Conservation (phyloP, 2,329 filamentous ascomycete genomes). For the Sarocladium brachiariae region DNA sequence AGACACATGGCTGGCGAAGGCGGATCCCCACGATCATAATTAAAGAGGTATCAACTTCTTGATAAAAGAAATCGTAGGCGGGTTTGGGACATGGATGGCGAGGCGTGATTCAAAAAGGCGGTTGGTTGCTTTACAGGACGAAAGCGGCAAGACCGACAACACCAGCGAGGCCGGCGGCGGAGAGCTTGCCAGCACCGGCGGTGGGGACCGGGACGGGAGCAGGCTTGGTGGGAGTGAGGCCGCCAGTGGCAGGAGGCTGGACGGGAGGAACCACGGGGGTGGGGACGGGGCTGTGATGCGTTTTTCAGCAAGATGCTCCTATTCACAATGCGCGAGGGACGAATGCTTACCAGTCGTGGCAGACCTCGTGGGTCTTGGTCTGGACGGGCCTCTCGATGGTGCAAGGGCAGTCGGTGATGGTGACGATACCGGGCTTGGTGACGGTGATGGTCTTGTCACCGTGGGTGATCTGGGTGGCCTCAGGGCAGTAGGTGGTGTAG, state of each 20-base stretch:
- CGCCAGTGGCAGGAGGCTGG: slow-evolving; percentile 21
- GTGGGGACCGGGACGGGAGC: slow-evolving; percentile 36
- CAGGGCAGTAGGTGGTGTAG: slow-evolving; percentile 68
- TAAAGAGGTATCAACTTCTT: slow-evolving; percentile 3
- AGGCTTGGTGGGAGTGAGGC: slow-evolving; percentile 17
- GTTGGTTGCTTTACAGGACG: slow-evolving; percentile 46
- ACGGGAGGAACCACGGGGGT: slow-evolving; percentile 3
- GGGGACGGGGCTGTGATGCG: slow-evolving; percentile 5
- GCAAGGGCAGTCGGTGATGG: slow-evolving; percentile 67
- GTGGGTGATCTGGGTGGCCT: slow-evolving; percentile 56
- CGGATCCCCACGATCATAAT: slow-evolving; percentile 18
- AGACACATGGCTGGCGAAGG: slow-evolving; percentile 14
- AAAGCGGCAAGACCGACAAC: slow-evolving; percentile 53
- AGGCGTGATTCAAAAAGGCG: slow-evolving; percentile 20
- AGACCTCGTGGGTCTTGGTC: slow-evolving; percentile 44
- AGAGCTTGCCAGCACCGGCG: slow-evolving; percentile 52
- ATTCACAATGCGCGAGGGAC: too few relatives aligned
- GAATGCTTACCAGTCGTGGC: slow-evolving; percentile 44
- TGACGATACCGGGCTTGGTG: slow-evolving; percentile 61
- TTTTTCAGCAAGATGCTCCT: too few relatives aligned
- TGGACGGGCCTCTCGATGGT: slow-evolving; percentile 55
- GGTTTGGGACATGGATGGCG: slow-evolving; percentile 27
- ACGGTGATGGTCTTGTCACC: slow-evolving; percentile 62
- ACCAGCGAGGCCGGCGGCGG: slow-evolving; percentile 53
- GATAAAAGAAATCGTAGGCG: slow-evolving; percentile 33